Base-by-base conservation (phyloP, 352 stramenopile genomes). In the Discostella stelligera region DNA sequence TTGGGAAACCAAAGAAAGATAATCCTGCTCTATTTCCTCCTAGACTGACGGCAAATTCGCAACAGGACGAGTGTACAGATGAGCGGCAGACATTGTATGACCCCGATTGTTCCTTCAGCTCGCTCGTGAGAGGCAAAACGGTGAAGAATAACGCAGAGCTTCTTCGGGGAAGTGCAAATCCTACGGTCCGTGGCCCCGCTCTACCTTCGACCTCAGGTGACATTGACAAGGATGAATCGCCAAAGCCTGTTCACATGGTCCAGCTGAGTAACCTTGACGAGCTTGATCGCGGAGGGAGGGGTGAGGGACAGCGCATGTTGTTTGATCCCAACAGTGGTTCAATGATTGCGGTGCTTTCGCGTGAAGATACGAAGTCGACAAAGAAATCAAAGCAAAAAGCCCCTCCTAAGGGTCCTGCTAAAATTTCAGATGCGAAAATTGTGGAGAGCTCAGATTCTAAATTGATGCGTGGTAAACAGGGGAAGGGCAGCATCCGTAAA, bases 321-420 rank as follows among this genome's bases (percentile, higher is more conserved):
- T 93, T 89, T 71, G 88, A 93, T 80, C 88, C 85, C 21, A 90
- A 82, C 37, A 93, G 82, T 77, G 88, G 88, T 54, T 89, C 82
- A 0, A 90, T 93, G 82, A 76, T 93, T 21, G 81, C 82, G 56
- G 83, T 87, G 10, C 62, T 64, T 23, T 73, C 75, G 8, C 41
- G 66, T 21, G 81, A 90, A 18, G 46, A 71, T 68, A 49, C 32
- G 23, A 81, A 78, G 72, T 60, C 59, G n/a, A 32, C 27, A 59
- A 88, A 79, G 49, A 84, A 80, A 49, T 21, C 25, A 39, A 80
- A 80, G 46, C 25, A 62, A 62, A 77, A 81, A 20, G 27, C 20
- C 25, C 39, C 56, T 55, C 39, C 53, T 25, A 59, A 65, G 18
- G 44, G 21, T 53, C 18, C 30, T 18, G 44, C 2, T 14, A 63